Evolutionary conservation across 768 basidiomycete species (phyloP).

Genomic region (Amanita rimosa): DNA sequence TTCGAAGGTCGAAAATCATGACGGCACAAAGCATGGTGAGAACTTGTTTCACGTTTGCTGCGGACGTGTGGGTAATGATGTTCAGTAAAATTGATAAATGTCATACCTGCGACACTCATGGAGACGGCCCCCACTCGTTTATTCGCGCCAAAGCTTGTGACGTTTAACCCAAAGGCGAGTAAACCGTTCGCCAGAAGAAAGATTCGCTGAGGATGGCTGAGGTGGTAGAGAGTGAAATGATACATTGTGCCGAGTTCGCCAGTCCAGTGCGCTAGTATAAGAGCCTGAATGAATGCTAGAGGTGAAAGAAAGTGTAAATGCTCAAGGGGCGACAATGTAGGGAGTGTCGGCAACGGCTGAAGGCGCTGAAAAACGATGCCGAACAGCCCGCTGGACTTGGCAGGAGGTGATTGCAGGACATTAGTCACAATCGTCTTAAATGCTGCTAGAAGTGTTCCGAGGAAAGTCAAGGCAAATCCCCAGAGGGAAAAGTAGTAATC

Average conservation of each 20-base stretch:
- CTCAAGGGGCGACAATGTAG: slow-evolving; percentile 53
- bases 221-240: slow-evolving; percentile 10
- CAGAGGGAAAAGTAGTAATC: slow-evolving; percentile 86
- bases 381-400: background rate
- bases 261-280: slow-evolving; percentile 60
- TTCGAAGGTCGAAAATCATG: slow-evolving; percentile 68
- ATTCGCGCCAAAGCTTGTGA: slow-evolving; percentile 95
- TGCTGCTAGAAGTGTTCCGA: slow-evolving; percentile 87
- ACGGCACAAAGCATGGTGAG: slow-evolving; percentile 83
- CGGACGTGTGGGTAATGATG: background rate
- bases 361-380: background rate
- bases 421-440: slow-evolving; percentile 92
- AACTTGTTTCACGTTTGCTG: slow-evolving; percentile 90
- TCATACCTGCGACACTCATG: slow-evolving; percentile 83
- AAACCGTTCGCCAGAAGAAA: slow-evolving; percentile 68
- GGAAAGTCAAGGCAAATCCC: slow-evolving; percentile 79
- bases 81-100: background rate
- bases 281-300: slow-evolving; percentile 82
- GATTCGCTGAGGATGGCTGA: slow-evolving; percentile 22
- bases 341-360: slow-evolving; percentile 9
- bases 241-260: slow-evolving; percentile 68
- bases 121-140: slow-evolving; percentile 79
- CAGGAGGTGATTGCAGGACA: slow-evolving; percentile 46
- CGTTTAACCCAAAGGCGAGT: slow-evolving; percentile 88
- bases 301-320: slow-evolving; percentile 86